Conservation (phyloP, 768 basidiomycete species). For the Leucogyrophana mollusca region DNA sequence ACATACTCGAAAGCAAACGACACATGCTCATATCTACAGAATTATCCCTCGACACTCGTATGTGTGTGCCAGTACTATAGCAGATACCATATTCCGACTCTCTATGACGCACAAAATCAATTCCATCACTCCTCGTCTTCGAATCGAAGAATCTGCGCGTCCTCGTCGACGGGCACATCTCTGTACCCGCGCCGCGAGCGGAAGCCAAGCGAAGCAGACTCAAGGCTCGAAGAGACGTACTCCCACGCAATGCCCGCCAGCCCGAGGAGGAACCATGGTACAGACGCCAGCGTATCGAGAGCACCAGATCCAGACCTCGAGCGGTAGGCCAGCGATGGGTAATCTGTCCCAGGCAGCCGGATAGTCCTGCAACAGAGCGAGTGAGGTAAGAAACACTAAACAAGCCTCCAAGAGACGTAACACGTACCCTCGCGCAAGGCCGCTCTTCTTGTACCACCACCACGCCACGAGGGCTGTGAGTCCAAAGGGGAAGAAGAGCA, state of each 20-base stretch:
- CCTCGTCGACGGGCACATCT: constrained; percentile 80
- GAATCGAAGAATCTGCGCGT: constrained; percentile 82
- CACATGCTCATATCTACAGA: too few species aligned
- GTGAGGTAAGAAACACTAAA: constrained; percentile 6
- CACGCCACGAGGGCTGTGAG: constrained; percentile 75
- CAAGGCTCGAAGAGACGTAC: constrained; percentile 51
- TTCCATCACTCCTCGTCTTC: constrained; percentile 70
- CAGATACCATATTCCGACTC: too few species aligned
- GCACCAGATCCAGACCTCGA: constrained; percentile 42
- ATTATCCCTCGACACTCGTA: too few species aligned
- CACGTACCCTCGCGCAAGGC: constrained; percentile 72
- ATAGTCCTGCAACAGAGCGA: constrained; percentile 53
- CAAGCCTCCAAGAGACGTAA: background rate
- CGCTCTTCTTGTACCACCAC: constrained; percentile 80
- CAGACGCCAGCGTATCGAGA: constrained; percentile 75
- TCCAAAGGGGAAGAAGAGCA: constrained; percentile 73
- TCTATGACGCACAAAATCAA: too few species aligned
- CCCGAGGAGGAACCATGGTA: constrained; percentile 90
- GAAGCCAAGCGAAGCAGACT: constrained; percentile 35
- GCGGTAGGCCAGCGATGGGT: constrained; percentile 29
- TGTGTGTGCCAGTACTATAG: too few species aligned
- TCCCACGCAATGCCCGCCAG: constrained; percentile 72
- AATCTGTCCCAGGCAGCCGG: constrained; percentile 64
- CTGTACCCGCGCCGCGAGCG: constrained; percentile 66
- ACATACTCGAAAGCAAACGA: too few species aligned